Evolutionary conservation across 148 eudicot species (phyloP).

Genomic region (Euryodendron excelsum): DNA sequence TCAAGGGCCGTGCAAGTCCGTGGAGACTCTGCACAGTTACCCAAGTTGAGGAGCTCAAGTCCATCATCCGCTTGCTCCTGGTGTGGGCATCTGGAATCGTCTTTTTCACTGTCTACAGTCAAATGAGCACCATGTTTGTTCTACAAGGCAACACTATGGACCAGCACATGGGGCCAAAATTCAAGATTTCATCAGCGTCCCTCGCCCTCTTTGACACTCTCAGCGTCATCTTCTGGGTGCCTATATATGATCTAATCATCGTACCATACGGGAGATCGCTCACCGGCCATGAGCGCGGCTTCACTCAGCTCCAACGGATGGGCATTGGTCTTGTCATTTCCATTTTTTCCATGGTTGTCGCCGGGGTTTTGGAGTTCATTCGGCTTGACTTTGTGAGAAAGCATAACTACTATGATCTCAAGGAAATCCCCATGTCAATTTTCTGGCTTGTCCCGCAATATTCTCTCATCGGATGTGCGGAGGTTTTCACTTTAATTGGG

Average conservation of each 20-base stretch:
- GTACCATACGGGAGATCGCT: constrained; percentile 34
- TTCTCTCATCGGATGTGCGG: constrained; percentile 7
- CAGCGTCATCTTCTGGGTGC: constrained; percentile 51
- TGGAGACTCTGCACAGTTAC: constrained; percentile 66
- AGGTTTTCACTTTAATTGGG: constrained; percentile 13
- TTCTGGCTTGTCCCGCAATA: constrained; percentile 54
- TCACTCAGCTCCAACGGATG: constrained; percentile 55
- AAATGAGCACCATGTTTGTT: constrained; percentile 53
- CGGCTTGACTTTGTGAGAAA: constrained; percentile 29
- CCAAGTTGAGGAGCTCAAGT: constrained; percentile 65
- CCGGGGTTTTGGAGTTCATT: constrained; percentile 37
- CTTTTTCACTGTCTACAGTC: constrained; percentile 41
- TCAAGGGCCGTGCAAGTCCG: constrained; percentile 18
- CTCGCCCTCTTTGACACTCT: constrained; percentile 44
- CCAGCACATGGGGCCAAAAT: constrained; percentile 40
- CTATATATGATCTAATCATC: constrained; percentile 44
- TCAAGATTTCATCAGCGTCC: constrained; percentile 58
- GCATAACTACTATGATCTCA: constrained; percentile 18
- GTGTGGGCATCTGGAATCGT: constrained; percentile 53
- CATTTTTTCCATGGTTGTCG: constrained; percentile 41
- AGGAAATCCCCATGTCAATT: constrained; percentile 30
- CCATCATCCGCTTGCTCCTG: constrained; percentile 49
- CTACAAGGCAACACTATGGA: constrained; percentile 61
- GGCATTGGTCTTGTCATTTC: constrained; percentile 55
- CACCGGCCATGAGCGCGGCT: constrained; percentile 48